phyloP scores from a whole-genome alignment of 495 filamentous ascomycete genomes.

The Aspergillus carlsbadensis region DNA sequence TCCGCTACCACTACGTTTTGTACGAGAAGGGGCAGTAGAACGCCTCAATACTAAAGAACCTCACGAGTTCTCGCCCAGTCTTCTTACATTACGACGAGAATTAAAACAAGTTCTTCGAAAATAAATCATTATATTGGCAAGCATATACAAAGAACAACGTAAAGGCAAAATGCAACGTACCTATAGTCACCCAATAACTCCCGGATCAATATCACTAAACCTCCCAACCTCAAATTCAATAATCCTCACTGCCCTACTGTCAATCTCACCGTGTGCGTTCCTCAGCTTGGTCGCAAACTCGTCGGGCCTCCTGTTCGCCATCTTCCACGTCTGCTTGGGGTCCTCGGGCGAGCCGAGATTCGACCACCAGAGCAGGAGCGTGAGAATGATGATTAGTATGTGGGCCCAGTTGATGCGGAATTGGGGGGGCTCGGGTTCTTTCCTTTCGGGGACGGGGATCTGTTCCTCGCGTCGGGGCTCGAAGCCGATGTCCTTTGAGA shows the following conservation, averaged over 20 bases:
- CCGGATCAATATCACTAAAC: not conserved
- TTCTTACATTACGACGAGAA: too few relatives aligned
- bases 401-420: not conserved
- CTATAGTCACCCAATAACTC: not conserved
- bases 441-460: not conserved
- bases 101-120: too few relatives aligned
- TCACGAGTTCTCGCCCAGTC: too few relatives aligned
- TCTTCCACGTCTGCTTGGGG: not conserved
- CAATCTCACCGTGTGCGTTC: not conserved
- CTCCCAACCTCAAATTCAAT: not conserved
- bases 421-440: not conserved
- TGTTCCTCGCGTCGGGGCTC: not conserved
- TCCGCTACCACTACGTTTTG: too few relatives aligned
- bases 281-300: not conserved
- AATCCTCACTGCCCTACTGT: not conserved
- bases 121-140: too few relatives aligned
- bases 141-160: too few relatives aligned
- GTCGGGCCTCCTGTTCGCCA: not conserved
- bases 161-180: not conserved
- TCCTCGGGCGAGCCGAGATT: not conserved
- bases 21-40: too few relatives aligned
- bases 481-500: not conserved
- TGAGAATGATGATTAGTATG: not conserved
- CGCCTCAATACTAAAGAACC: too few relatives aligned
- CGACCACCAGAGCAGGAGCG: not conserved